Percentiles rank a stretch among this genome's conserved stretches.
Conservation (phyloP, 345 rosid genomes). For the Lepidium africanum region DNA sequence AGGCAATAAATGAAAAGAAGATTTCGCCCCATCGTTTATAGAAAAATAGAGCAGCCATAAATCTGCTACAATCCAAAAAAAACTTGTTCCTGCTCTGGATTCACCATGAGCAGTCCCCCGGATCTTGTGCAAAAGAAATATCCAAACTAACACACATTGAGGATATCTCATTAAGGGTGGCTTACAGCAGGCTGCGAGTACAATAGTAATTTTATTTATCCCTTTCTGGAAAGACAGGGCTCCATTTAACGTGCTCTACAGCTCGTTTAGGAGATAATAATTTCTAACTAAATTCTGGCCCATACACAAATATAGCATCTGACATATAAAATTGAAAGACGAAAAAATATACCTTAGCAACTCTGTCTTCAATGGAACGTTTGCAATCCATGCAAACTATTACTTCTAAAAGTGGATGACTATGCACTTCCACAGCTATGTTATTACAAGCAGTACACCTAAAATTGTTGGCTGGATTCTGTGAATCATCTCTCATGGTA, state of each 20-base stretch:
- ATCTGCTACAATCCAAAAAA: not conserved
- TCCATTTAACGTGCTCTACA: not conserved
- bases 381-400: slow-evolving; percentile 87
- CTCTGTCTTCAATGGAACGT: slow-evolving; percentile 53
- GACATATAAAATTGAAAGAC: not conserved
- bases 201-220: not conserved
- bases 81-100: not conserved
- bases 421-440: slow-evolving; percentile 51
- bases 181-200: not conserved
- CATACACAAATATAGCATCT: not conserved
- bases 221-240: slow-evolving; percentile 3
- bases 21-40: not conserved
- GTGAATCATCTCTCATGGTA: slow-evolving; percentile 25
- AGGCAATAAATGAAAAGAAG: not conserved
- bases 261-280: not conserved
- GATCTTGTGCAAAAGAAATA: not conserved
- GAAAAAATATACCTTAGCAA: slow-evolving; percentile 60
- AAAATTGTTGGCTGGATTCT: slow-evolving; percentile 33
- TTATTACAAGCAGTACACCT: slow-evolving; percentile 77
- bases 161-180: not conserved
- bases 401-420: slow-evolving; percentile 80
- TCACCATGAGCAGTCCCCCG: not conserved
- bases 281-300: not conserved
- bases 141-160: not conserved
- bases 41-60: not conserved